Conservation (phyloP, 148 eudicot genomes). For the Spergularia bocconei region DNA sequence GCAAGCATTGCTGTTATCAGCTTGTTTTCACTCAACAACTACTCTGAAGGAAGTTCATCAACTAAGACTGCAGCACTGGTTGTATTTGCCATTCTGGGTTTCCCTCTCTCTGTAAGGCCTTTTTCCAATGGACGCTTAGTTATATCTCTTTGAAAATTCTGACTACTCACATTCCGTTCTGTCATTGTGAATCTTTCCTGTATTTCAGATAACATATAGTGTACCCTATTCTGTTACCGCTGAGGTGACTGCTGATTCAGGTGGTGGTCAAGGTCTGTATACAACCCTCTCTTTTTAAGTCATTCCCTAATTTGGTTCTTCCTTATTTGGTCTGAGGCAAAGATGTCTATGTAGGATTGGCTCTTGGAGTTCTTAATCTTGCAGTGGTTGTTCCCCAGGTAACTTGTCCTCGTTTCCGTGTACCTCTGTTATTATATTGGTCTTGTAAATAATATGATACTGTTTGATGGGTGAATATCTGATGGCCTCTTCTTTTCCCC, state of each 20-base stretch:
- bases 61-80: slow-evolving; percentile 77
- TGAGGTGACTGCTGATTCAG: slow-evolving; percentile 87
- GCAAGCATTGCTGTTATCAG: slow-evolving; percentile 83
- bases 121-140: slow-evolving; percentile 2
- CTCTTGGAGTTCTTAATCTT: slow-evolving; percentile 93
- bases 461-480: slow-evolving; percentile 2
- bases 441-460: not conserved
- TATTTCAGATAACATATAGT: slow-evolving; percentile 76
- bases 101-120: slow-evolving; percentile 85
- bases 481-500: not conserved
- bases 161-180: not conserved
- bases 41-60: slow-evolving; percentile 56
- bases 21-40: slow-evolving; percentile 54
- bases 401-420: slow-evolving; percentile 8
- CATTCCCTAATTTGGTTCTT: not conserved
- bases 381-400: slow-evolving; percentile 98
- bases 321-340: slow-evolving; percentile 20
- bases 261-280: slow-evolving; percentile 92
- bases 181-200: not conserved
- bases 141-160: not conserved
- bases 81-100: slow-evolving; percentile 83
- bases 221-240: slow-evolving; percentile 97
- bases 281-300: not conserved
- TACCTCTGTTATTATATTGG: not conserved
- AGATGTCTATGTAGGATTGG: slow-evolving; percentile 64